phyloP scores from a whole-genome alignment of 495 filamentous ascomycete species.

The Aspergillus nanangensis region DNA sequence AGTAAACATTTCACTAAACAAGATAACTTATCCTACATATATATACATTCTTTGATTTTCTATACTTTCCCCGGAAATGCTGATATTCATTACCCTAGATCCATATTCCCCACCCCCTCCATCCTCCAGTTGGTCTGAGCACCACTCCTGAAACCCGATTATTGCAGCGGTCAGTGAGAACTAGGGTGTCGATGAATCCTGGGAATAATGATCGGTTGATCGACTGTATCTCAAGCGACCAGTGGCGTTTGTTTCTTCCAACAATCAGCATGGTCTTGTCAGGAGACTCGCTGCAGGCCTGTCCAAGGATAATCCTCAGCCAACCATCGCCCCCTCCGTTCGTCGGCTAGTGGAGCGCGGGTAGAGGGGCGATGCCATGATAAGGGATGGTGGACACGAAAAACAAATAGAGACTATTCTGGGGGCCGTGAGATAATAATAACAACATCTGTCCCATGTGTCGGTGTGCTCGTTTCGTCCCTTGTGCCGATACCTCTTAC shows the following conservation, averaged over 20 bases:
- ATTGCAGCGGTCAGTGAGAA: constrained; percentile 6
- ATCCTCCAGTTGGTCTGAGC: constrained; percentile 9
- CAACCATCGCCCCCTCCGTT: constrained; percentile 6
- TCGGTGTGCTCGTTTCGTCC: background rate
- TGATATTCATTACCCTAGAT: no score
- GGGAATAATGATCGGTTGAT: constrained; percentile 9
- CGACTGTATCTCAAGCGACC: background rate
- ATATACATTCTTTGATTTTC: no score
- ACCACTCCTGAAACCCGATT: background rate
- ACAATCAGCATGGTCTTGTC: constrained; percentile 14
- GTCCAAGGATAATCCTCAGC: constrained; percentile 6
- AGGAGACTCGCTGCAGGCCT: constrained; percentile 15
- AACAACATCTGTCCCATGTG: background rate
- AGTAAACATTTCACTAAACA: background rate
- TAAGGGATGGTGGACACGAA: background rate
- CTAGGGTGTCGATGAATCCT: constrained; percentile 8
- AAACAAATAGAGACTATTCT: constrained; percentile 1
- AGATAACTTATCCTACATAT: no score
- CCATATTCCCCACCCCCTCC: no score
- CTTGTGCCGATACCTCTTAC: background rate
- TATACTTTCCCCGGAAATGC: no score
- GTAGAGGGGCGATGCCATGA: constrained; percentile 7
- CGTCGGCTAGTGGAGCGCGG: constrained; percentile 12
- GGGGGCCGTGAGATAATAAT: background rate
- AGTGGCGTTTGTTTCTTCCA: constrained; percentile 5